Conservation (phyloP, 805 yeast species). For the Kazachstania kunashirensis region DNA sequence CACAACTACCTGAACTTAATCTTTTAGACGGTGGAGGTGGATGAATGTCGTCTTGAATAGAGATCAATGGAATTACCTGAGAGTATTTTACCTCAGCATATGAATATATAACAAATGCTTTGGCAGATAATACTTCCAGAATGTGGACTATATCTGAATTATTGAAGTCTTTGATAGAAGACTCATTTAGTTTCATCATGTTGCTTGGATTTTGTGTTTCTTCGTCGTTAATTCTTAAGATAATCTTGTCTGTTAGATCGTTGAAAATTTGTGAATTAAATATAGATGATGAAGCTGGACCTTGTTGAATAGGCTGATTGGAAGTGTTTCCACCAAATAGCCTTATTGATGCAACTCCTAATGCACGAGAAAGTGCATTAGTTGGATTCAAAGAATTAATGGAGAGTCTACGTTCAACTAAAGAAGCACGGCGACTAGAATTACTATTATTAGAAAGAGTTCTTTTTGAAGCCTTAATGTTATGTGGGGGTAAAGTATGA, state of each 20-base stretch:
- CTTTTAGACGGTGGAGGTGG: slow-evolving; percentile 7
- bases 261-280: slow-evolving; percentile 24
- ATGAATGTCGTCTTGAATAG: background rate
- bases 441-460: slow-evolving; percentile 4
- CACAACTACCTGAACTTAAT: slow-evolving; percentile 26
- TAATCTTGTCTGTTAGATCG: slow-evolving; percentile 26
- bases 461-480: background rate
- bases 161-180: slow-evolving; percentile 12
- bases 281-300: slow-evolving; percentile 7
- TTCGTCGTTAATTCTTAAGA: slow-evolving; percentile 21
- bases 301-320: slow-evolving; percentile 8
- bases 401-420: slow-evolving; percentile 54
- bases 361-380: slow-evolving; percentile 78
- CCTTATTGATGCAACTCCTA: slow-evolving; percentile 79
- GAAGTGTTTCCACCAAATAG: slow-evolving; percentile 49
- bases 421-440: slow-evolving; percentile 46
- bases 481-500: background rate
- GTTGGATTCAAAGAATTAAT: slow-evolving; percentile 66
- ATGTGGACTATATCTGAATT: slow-evolving; percentile 29
- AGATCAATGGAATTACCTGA: slow-evolving; percentile 58
- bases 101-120: slow-evolving; percentile 78
- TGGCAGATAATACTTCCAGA: slow-evolving; percentile 73
- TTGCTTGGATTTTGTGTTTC: too few species aligned
- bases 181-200: slow-evolving; percentile 1
- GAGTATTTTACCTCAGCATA: slow-evolving; percentile 87